These are phyloP conservation scores for Penstemon eatonii DNA, from an alignment of 257 asterid species.

Conservation along the genomic window DNA sequence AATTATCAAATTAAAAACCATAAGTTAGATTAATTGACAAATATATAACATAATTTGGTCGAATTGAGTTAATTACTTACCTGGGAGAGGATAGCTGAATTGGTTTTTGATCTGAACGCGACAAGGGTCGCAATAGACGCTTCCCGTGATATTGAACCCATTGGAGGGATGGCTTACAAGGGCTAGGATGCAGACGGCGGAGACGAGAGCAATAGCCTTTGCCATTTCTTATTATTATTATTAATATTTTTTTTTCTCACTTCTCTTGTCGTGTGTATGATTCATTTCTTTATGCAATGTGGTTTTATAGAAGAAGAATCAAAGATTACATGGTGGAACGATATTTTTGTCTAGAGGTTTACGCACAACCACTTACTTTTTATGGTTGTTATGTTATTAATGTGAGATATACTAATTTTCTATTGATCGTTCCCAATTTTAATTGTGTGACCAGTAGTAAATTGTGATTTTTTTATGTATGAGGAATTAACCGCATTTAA, in stretches of 20 bases:
- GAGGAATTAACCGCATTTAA: no score
- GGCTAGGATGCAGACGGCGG: slow-evolving; percentile 13
- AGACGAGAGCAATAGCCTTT: slow-evolving; percentile 10
- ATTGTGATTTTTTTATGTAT: no score
- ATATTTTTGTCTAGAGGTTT: slow-evolving; percentile 12
- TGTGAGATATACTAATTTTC: no score
- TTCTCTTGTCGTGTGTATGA: slow-evolving; percentile 35
- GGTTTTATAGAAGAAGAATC: slow-evolving; percentile 18
- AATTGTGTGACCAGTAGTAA: no score
- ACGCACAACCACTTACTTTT: slow-evolving; percentile 4
- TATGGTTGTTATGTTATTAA: neutral
- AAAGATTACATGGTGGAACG: slow-evolving; percentile 12
- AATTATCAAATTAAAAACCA: no score
- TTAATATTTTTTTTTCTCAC: neutral
- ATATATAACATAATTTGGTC: no score
- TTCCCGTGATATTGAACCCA: slow-evolving; percentile 28
- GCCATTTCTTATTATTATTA: slow-evolving; percentile 14
- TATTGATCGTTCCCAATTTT: no score
- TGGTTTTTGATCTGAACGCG: slow-evolving; percentile 35
- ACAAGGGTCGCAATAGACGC: slow-evolving; percentile 48
- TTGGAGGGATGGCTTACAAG: slow-evolving; percentile 13
- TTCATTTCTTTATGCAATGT: slow-evolving; percentile 7
- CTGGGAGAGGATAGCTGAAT: slow-evolving; percentile 11
- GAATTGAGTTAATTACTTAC: neutral
- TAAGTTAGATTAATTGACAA: no score